Conservation (phyloP, 2,329 filamentous ascomycete genomes). For the Blastomyces parvus region DNA sequence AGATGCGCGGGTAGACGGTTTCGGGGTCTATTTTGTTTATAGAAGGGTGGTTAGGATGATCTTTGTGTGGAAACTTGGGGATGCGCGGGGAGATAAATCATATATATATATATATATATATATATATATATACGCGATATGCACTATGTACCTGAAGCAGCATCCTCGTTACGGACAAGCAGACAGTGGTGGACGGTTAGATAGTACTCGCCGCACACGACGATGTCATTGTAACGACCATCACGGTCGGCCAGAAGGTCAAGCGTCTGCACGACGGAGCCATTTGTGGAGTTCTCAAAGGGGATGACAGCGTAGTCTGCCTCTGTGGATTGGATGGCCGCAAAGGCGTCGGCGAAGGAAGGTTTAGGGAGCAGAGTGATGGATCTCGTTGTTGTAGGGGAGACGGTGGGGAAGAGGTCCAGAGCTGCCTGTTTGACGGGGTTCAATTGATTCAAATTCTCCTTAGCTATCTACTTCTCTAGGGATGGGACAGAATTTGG, state of each 20-base stretch:
- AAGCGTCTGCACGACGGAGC: slow-evolving; percentile 79
- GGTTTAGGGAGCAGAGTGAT: slow-evolving; percentile 27
- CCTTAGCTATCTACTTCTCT: not conserved
- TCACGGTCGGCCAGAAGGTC: slow-evolving; percentile 75
- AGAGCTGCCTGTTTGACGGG: slow-evolving; percentile 42
- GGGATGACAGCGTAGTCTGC: slow-evolving; percentile 73
- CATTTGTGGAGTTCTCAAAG: slow-evolving; percentile 94
- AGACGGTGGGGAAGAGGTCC: slow-evolving; percentile 37
- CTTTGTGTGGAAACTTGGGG: not conserved
- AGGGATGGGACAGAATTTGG: not conserved
- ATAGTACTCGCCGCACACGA: slow-evolving; percentile 75
- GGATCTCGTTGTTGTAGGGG: slow-evolving; percentile 8
- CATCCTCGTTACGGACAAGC: slow-evolving; percentile 41
- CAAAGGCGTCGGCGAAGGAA: slow-evolving; percentile 59
- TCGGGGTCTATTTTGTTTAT: slow-evolving; percentile 9
- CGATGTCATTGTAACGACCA: slow-evolving; percentile 54
- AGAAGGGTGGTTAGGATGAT: not conserved
- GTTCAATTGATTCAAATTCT: not conserved
- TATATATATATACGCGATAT: too few species aligned
- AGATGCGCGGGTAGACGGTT: slow-evolving; percentile 49
- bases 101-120: not conserved
- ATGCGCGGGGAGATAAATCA: not conserved
- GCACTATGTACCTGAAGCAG: slow-evolving; percentile 8
- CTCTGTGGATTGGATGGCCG: slow-evolving; percentile 58
- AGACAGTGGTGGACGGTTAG: slow-evolving; percentile 83